These are phyloP conservation scores for Fusarium sp. DNA, from an alignment of 2,329 filamentous ascomycete species.

Conservation along the genomic window DNA sequence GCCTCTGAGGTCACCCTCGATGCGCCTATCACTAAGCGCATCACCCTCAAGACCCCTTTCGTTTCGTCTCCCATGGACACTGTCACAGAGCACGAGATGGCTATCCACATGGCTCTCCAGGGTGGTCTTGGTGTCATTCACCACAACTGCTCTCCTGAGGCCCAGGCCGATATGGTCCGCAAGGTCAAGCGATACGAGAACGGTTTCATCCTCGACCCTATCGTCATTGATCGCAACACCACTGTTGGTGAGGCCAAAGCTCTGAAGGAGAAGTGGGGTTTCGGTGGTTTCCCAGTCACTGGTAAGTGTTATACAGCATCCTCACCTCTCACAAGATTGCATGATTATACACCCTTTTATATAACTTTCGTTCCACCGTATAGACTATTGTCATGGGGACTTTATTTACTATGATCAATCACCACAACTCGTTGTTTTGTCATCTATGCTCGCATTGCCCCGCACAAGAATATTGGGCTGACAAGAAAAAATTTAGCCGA, in stretches of 20 bases:
- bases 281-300: constrained; percentile 97
- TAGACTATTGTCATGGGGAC: constrained; percentile 86
- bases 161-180: constrained; percentile 97
- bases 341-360: constrained; percentile 84
- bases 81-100: constrained; percentile 99
- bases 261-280: constrained; percentile 97
- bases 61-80: constrained; percentile 99
- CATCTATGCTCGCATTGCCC: constrained; percentile 7
- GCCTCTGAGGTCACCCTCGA: constrained; percentile 90
- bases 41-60: constrained; percentile 95
- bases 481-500: constrained; percentile 69
- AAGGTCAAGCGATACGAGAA: constrained; percentile 99
- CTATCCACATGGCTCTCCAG: constrained; percentile 93
- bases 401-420: constrained; percentile 49
- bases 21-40: constrained; percentile 92
- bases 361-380: constrained; percentile 99
- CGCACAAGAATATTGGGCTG: constrained; percentile 33
- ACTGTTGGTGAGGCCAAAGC: constrained; percentile 91
- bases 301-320: constrained; percentile 69
- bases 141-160: constrained; percentile 98
- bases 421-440: constrained; percentile 21
- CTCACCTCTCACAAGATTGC: constrained; percentile 45
- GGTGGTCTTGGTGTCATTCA: constrained; percentile 94
- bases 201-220: constrained; percentile 95
- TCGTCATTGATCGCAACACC: constrained; percentile 87